Evolutionary conservation across 179 eudicot genomes (phyloP).

Genomic region (Silene coronaria): DNA sequence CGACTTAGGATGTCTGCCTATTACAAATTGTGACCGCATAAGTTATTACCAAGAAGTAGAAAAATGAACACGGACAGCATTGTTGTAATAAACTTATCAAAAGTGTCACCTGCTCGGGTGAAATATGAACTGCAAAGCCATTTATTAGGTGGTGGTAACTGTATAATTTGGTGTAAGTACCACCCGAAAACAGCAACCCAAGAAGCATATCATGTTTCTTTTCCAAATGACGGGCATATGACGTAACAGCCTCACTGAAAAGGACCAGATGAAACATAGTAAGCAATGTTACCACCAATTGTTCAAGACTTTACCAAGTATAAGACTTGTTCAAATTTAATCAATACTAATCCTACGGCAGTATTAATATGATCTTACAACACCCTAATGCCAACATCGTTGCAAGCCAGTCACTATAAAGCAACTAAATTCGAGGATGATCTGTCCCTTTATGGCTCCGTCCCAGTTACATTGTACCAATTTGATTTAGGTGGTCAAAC

Average conservation of each 20-base stretch:
- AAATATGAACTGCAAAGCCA: conserved; percentile 72
- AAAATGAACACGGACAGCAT: neutral
- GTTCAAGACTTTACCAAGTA: neutral
- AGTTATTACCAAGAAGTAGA: conserved; percentile 21
- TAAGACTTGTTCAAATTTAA: neutral
- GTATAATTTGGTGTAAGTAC: conserved; percentile 71
- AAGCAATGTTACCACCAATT: neutral
- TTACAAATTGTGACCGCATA: conserved; percentile 39
- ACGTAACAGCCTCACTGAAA: conserved; percentile 63
- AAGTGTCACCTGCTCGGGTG: conserved; percentile 75
- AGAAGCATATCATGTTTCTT: conserved; percentile 88
- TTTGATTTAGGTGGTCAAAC: too few relatives aligned
- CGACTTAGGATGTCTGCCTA: conserved; percentile 80
- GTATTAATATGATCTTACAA: neutral
- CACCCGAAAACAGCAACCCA: conserved; percentile 59
- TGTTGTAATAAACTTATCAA: conserved; percentile 4
- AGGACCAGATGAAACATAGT: conserved; percentile 21
- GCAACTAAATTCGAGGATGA: neutral
- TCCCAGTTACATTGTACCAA: too few relatives aligned
- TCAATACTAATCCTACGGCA: neutral
- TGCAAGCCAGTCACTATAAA: neutral
- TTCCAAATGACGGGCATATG: conserved; percentile 75
- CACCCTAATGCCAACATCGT: neutral
- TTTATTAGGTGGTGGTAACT: conserved; percentile 79
- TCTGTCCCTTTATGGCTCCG: neutral